A percentile compares a stretch with the other conserved stretches of the same genome.
These are phyloP conservation scores for Colletotrichum lini DNA, from an alignment of 2,329 filamentous ascomycete genomes.

Conservation along the genomic window DNA sequence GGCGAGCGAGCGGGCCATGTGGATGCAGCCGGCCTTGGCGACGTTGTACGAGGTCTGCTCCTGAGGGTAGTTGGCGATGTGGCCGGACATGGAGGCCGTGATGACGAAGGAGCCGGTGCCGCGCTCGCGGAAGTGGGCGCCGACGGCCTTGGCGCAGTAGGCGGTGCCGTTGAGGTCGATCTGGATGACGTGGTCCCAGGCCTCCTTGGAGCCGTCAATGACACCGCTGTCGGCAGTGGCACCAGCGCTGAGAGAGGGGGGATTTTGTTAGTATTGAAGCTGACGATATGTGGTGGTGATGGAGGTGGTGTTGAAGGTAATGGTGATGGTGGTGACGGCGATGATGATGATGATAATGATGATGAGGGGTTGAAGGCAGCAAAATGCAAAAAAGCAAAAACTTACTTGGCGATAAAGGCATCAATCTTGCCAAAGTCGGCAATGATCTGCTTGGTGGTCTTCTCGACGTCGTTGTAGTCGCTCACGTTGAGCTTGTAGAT, in stretches of 20 bases:
- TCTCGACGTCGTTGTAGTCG: constrained; percentile 65
- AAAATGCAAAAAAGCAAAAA: constrained; percentile 44
- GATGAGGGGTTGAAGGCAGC: not conserved
- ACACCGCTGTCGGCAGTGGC: constrained; percentile 78
- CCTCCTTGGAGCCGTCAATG: constrained; percentile 76
- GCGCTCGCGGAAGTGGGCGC: constrained; percentile 74
- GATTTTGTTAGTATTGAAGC: constrained; percentile 14
- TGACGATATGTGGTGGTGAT: too few relatives aligned
- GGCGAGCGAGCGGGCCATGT: constrained; percentile 63
- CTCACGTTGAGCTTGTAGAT: constrained; percentile 73
- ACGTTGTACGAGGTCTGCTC: constrained; percentile 78
- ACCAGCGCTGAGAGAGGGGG: constrained; percentile 64
- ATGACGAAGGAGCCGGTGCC: constrained; percentile 77
- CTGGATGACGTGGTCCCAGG: constrained; percentile 75
- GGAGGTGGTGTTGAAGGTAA: too few relatives aligned
- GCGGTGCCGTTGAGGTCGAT: constrained; percentile 79
- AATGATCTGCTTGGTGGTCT: constrained; percentile 74
- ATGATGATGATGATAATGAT: too few relatives aligned
- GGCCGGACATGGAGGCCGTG: constrained; percentile 78
- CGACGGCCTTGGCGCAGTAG: constrained; percentile 77
- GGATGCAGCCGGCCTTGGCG: constrained; percentile 70
- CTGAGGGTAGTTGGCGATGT: constrained; percentile 80
- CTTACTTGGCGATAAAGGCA: constrained; percentile 82
- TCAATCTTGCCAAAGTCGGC: constrained; percentile 82
- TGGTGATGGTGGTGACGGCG: not conserved